Percentiles rank a stretch among this genome's conserved stretches.
Evolutionary conservation across 2,329 filamentous ascomycete genomes (phyloP).

Genomic region (Aspergillus udagawae): DNA sequence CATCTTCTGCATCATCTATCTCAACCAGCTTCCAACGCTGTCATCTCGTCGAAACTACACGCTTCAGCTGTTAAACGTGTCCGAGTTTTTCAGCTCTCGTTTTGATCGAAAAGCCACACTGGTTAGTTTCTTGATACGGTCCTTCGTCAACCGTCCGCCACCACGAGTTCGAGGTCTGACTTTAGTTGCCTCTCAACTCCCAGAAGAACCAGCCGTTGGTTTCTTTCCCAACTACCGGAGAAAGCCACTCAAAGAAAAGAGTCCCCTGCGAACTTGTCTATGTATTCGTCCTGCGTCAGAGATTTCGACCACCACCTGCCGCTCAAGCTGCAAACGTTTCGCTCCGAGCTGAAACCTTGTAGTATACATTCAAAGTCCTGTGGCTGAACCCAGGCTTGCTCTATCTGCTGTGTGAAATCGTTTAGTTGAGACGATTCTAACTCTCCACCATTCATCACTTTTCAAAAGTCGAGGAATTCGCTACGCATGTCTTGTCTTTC

Average conservation of each 20-base stretch:
- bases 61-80: conserved; percentile 6
- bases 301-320: conserved; percentile 91
- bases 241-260: conserved; percentile 31
- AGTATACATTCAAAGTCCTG: conserved; percentile 84
- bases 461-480: conserved; percentile 18
- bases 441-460: conserved; percentile 31
- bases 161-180: conserved; percentile 13
- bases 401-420: conserved; percentile 23
- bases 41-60: conserved; percentile 5
- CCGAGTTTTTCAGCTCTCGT: conserved; percentile 4
- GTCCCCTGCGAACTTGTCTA: conserved; percentile 63
- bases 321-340: conserved; percentile 95
- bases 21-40: conserved; percentile 14
- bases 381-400: conserved; percentile 63
- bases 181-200: conserved; percentile 3
- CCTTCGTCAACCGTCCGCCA: conserved; percentile 3
- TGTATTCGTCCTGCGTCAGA: conserved; percentile 97
- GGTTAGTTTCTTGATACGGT: conserved; percentile 16
- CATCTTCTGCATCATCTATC: conserved; percentile 4
- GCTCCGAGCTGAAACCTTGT: conserved; percentile 91
- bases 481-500: conserved; percentile 59
- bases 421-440: conserved; percentile 17
- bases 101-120: conserved; percentile 11
- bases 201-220: conserved; percentile 30
- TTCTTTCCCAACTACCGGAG: conserved; percentile 34